A percentile compares a stretch with the other conserved stretches of the same genome.
These are phyloP conservation scores for Fonsecaea erecta DNA, from an alignment of 2,329 filamentous ascomycete genomes.

Conservation along the genomic window DNA sequence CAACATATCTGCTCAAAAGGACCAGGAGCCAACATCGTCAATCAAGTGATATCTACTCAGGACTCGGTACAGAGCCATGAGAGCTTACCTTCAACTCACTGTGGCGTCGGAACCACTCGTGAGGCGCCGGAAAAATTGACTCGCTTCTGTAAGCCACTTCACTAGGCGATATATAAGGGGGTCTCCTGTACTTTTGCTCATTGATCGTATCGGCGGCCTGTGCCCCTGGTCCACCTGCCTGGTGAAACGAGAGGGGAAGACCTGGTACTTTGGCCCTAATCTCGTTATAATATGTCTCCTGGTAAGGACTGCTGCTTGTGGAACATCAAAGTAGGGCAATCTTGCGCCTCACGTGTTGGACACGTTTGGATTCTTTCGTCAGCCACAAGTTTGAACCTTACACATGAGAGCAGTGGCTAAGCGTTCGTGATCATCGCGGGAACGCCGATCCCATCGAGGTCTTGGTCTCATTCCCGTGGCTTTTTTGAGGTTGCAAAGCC, in stretches of 20 bases:
- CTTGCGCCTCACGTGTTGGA: background rate
- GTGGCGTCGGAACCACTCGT: background rate
- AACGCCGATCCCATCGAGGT: constrained; percentile 7
- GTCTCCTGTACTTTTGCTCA: constrained; percentile 8
- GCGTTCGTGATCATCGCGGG: constrained; percentile 9
- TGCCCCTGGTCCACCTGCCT: background rate
- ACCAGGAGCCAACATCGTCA: background rate
- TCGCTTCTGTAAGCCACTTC: background rate
- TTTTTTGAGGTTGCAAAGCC: background rate
- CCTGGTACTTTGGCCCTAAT: background rate
- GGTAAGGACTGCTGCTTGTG: background rate
- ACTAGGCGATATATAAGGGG: constrained; percentile 2
- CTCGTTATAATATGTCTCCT: background rate
- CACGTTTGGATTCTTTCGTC: background rate
- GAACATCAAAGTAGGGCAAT: background rate
- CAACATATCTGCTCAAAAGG: background rate
- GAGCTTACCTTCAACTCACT: background rate
- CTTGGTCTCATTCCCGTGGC: background rate
- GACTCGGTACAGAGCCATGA: background rate
- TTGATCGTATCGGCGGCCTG: constrained; percentile 10
- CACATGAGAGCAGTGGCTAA: background rate
- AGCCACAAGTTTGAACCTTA: background rate
- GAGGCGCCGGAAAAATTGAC: background rate
- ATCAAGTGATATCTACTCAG: background rate
- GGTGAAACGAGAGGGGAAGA: background rate